Base-by-base conservation (phyloP, 805 yeast genomes). In the Saturnispora saitoi region DNA sequence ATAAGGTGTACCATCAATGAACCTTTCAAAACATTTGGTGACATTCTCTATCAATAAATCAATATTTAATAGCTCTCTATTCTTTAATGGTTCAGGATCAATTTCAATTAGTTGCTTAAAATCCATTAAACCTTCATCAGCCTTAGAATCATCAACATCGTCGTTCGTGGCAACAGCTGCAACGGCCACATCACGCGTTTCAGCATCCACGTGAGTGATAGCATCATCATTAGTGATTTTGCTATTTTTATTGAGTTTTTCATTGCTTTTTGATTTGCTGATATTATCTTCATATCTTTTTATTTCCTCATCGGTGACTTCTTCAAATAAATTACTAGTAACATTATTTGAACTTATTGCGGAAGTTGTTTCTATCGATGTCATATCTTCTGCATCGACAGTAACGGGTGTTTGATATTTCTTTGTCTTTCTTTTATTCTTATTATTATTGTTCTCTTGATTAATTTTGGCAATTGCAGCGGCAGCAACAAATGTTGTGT, bases 261-360 rank as follows among this genome's bases (percentile, higher is more conserved):
- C 39, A 19, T 44, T 24, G 22, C 22, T 24, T 44, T 41, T 19
- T 17, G 45, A 14, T 20, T 32, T 20, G 32, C 32, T 29, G 7
- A 30, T 46, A 19, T 26, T n/a, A 9, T 34, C 12, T 19, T 47
- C 48, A 22, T 49, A 48, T 10, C 34, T 45, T 39, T 62, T 61
- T 41, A 62, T 61, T 48, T 61, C 64, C 48, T 60, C 63, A 47
- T 55, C 65, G 24, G 60, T 61, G 0, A 64, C 66, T 50, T 60
- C 63, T 45, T 53, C 64, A 49, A 63, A 63, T 45, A 63, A 45
- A 32, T 62, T 62, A 12, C 17, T 34, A 17, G 22, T 34, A 20
- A 15, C 15, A 28, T 40, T 17, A 8, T 24, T 28, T 17, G 20
- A 4, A 12, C 15, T 39, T 12, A 30, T 7, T 4, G 24, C 9